phyloP scores from a whole-genome alignment of 768 basidiomycete genomes.

The Porphyrellus cyaneotinctus region DNA sequence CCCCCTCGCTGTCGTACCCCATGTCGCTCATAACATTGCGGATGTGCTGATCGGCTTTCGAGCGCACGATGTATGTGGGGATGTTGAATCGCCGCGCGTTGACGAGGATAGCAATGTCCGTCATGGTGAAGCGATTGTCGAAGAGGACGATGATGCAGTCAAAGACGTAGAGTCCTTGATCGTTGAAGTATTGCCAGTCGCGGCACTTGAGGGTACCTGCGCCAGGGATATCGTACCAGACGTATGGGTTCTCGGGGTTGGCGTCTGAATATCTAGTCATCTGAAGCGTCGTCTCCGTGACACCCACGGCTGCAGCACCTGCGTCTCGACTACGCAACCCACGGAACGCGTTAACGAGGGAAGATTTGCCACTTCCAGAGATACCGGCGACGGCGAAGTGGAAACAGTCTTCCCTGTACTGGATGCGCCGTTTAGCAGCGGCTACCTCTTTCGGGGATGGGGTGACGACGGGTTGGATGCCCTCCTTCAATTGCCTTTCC shows the following conservation, averaged over 20 bases:
- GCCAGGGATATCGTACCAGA: constrained; percentile 24
- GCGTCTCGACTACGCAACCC: constrained; percentile 23
- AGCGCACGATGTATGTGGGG: constrained; percentile 21
- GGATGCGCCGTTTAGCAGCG: constrained; percentile 16
- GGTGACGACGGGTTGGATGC: constrained; percentile 21
- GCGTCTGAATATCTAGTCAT: constrained; percentile 15
- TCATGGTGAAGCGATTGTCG: constrained; percentile 23
- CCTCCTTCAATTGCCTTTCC: constrained; percentile 16
- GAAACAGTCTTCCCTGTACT: constrained; percentile 27
- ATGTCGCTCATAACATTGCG: constrained; percentile 16
- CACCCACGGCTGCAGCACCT: constrained; percentile 15
- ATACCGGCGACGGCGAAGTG: constrained; percentile 35
- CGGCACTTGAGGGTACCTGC: constrained; percentile 17
- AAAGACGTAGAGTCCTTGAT: constrained; percentile 22
- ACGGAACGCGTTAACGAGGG: constrained; percentile 36
- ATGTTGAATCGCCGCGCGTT: not conserved
- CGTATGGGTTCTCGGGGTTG: constrained; percentile 10
- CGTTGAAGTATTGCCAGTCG: constrained; percentile 24
- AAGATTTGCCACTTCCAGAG: constrained; percentile 36
- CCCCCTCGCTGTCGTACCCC: constrained; percentile 18
- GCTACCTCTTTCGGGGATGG: constrained; percentile 13
- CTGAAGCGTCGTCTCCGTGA: constrained; percentile 16
- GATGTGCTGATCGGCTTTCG: constrained; percentile 22
- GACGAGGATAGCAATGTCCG: constrained; percentile 18
- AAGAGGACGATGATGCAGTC: constrained; percentile 22